Conservation (phyloP, 345 rosid genomes). For the Zanthoxylum bungeanum region DNA sequence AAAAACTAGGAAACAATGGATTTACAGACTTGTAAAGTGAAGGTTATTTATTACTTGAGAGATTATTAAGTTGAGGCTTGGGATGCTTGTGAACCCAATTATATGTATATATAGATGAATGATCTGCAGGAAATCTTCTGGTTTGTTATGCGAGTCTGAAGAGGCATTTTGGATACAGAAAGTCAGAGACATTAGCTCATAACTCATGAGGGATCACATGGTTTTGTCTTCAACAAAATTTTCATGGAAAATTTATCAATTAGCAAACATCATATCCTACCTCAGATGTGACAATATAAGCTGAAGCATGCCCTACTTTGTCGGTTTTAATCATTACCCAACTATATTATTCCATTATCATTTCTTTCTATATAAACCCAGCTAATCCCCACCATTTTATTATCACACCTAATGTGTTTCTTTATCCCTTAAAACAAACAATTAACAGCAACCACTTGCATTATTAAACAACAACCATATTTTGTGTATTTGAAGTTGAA, state of each 20-base stretch:
- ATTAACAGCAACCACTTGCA: no score
- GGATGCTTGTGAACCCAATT: neutral
- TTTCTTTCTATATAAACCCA: no score
- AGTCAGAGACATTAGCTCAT: neutral
- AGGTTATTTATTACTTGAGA: neutral
- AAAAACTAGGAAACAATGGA: neutral
- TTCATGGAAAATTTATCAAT: neutral
- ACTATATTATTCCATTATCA: no score
- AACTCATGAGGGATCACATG: constrained; percentile 20
- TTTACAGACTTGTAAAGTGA: neutral
- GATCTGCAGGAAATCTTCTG: neutral
- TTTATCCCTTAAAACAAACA: no score
- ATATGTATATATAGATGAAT: neutral
- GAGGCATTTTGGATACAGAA: neutral
- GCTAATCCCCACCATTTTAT: no score
- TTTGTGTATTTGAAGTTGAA: no score
- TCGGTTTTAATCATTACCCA: neutral
- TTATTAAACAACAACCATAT: no score
- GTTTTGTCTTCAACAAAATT: constrained; percentile 17
- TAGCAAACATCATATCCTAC: neutral
- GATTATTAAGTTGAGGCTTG: neutral
- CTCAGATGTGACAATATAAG: neutral
- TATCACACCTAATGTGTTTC: no score
- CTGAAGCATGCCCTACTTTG: neutral
- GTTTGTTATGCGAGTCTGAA: neutral